Evolutionary conservation across 2,329 filamentous ascomycete species (phyloP).

Genomic region (Colletotrichum falcatum): DNA sequence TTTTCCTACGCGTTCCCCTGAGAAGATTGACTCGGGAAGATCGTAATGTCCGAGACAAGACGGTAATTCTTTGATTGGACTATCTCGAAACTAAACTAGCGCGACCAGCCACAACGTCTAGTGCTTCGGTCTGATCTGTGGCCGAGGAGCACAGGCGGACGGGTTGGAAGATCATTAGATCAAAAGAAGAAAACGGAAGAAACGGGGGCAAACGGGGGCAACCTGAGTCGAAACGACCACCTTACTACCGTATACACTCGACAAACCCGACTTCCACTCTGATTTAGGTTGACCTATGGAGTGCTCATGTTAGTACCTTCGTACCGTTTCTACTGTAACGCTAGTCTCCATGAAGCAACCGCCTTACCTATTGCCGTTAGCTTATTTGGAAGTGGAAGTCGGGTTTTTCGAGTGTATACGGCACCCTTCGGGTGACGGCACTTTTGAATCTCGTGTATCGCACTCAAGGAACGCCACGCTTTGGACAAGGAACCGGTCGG

Average conservation of each 20-base stretch:
- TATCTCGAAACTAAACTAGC: conserved; percentile 3
- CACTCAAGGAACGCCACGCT: conserved; percentile 7
- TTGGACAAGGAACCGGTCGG: not conserved
- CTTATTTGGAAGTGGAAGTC: too few species aligned
- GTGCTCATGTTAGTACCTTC: too few species aligned
- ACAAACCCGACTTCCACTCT: too few species aligned
- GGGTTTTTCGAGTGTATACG: too few species aligned
- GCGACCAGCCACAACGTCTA: conserved; percentile 12
- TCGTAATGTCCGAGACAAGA: not conserved
- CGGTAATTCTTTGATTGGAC: conserved; percentile 4
- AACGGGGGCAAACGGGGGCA: too few species aligned
- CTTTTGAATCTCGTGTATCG: not conserved
- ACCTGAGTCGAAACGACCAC: conserved; percentile 2
- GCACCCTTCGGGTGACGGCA: not conserved
- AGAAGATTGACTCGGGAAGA: conserved; percentile 20
- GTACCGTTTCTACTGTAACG: too few species aligned
- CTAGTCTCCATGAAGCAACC: too few species aligned
- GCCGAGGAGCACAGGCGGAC: conserved; percentile 9
- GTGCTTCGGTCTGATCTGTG: not conserved
- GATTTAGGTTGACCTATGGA: too few species aligned
- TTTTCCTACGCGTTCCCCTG: not conserved
- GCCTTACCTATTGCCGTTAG: too few species aligned
- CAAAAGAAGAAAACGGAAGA: not conserved
- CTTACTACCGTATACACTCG: too few species aligned
- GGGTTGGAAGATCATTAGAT: conserved; percentile 3